Evolutionary conservation across 192 early-diverging fungal species (phyloP).

Genomic region (Rhizoclosmatium globosum): DNA sequence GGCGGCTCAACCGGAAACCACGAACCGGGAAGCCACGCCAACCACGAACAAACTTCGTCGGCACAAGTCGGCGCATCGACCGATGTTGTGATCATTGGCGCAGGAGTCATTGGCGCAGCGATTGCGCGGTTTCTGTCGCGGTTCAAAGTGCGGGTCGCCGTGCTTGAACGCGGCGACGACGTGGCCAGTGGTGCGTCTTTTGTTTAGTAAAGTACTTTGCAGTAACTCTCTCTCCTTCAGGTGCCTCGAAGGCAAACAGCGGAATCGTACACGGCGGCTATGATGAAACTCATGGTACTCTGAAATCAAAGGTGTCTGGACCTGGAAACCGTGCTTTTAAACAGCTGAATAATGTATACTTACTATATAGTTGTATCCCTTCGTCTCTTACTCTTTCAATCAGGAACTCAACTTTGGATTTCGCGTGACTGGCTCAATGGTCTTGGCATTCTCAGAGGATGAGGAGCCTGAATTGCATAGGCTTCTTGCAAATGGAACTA

Average conservation of each 20-base stretch:
- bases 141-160: conserved; percentile 39
- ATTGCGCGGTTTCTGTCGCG: conserved; percentile 51
- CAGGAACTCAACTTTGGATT: conserved; percentile 58
- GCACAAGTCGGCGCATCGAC: not conserved
- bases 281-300: conserved; percentile 53
- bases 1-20: too few relatives aligned
- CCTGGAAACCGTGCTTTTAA: conserved; percentile 50
- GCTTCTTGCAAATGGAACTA: conserved; percentile 52
- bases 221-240: not conserved
- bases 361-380: not conserved
- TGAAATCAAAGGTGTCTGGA: conserved; percentile 46
- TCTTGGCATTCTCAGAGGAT: conserved; percentile 46
- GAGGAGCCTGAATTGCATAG: conserved; percentile 33
- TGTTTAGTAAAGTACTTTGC: not conserved
- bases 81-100: conserved; percentile 56
- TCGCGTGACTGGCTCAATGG: conserved; percentile 49
- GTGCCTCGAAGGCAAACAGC: conserved; percentile 26
- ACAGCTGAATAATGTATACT: conserved; percentile 29
- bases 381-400: not conserved
- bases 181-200: conserved; percentile 48
- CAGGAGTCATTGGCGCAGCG: conserved; percentile 54
- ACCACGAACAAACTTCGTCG: not conserved
- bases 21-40: not conserved
- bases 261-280: conserved; percentile 60
- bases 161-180: conserved; percentile 53